phyloP scores from a whole-genome alignment of 2,329 filamentous ascomycete species.

The Colletotrichum sp. region DNA sequence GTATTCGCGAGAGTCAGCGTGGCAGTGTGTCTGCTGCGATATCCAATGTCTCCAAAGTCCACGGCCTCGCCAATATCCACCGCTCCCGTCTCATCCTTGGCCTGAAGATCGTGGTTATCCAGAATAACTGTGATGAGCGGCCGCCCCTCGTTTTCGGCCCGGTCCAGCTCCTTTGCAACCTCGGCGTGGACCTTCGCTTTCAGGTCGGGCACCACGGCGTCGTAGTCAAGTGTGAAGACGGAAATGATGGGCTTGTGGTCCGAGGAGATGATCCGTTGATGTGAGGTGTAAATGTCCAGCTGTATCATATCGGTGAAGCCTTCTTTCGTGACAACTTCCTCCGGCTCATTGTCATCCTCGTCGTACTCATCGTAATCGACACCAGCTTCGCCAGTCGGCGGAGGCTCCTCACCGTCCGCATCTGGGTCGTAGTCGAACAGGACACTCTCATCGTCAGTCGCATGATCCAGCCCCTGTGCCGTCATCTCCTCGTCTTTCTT shows the following conservation, averaged over 20 bases:
- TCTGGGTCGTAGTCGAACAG: constrained; percentile 92
- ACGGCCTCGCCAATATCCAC: constrained; percentile 62
- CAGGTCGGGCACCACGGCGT: constrained; percentile 83
- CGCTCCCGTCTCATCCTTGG: constrained; percentile 25
- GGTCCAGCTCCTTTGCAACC: constrained; percentile 86
- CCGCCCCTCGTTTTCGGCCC: constrained; percentile 87
- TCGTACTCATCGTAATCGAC: constrained; percentile 68
- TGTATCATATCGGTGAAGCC: constrained; percentile 60
- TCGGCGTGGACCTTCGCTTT: constrained; percentile 86
- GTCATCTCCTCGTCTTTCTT: constrained; percentile 87
- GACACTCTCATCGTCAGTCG: constrained; percentile 78
- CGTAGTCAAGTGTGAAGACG: constrained; percentile 83
- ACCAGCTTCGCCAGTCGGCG: constrained; percentile 37
- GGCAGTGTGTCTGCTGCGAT: constrained; percentile 68
- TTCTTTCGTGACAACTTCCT: constrained; percentile 61
- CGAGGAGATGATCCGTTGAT: constrained; percentile 88
- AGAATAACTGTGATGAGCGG: constrained; percentile 84
- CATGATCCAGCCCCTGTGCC: constrained; percentile 75
- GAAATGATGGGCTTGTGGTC: constrained; percentile 94
- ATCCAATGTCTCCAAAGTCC: constrained; percentile 79
- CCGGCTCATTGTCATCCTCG: constrained; percentile 49
- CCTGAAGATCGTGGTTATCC: constrained; percentile 57
- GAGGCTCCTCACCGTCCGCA: constrained; percentile 62
- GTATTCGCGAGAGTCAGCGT: constrained; percentile 91
- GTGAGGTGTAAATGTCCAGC: constrained; percentile 77